Evolutionary conservation across 73 alveolate genomes (phyloP).

Genomic region (Paraurostyla sp.): DNA sequence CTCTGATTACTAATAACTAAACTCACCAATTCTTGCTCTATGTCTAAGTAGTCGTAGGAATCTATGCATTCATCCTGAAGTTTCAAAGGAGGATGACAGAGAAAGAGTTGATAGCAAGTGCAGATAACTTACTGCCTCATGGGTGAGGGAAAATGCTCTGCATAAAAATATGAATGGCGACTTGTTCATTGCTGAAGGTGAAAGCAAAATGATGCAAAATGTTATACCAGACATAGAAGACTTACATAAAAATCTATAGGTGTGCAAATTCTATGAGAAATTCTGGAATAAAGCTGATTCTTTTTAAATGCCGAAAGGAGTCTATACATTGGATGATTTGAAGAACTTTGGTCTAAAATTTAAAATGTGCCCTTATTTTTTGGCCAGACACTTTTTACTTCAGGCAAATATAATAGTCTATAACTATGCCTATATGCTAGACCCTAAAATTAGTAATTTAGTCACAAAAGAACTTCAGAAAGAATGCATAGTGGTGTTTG

Average conservation of each 20-base stretch:
- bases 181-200: background rate
- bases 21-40: slow-evolving; percentile 55
- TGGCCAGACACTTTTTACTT: slow-evolving; percentile 83
- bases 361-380: slow-evolving; percentile 87
- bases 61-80: slow-evolving; percentile 86
- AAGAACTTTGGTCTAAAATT: slow-evolving; percentile 77
- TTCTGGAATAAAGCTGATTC: slow-evolving; percentile 64
- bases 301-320: slow-evolving; percentile 70
- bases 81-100: slow-evolving; percentile 81
- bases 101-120: slow-evolving; percentile 85
- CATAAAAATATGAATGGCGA: background rate
- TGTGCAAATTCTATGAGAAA: slow-evolving; percentile 81
- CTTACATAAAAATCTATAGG: slow-evolving; percentile 27
- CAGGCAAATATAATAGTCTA: slow-evolving; percentile 84
- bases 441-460: slow-evolving; percentile 81
- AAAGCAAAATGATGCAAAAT: background rate
- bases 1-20: background rate
- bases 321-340: slow-evolving; percentile 85
- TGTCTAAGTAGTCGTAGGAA: slow-evolving; percentile 78
- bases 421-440: slow-evolving; percentile 89
- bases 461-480: slow-evolving; percentile 71
- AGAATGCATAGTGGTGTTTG: slow-evolving; percentile 85
- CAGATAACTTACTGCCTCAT: slow-evolving; percentile 84
- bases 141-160: slow-evolving; percentile 79
- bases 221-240: slow-evolving; percentile 17